Evolutionary conservation across 129 eudicot species (phyloP).

Genomic region (Apium graveolens): DNA sequence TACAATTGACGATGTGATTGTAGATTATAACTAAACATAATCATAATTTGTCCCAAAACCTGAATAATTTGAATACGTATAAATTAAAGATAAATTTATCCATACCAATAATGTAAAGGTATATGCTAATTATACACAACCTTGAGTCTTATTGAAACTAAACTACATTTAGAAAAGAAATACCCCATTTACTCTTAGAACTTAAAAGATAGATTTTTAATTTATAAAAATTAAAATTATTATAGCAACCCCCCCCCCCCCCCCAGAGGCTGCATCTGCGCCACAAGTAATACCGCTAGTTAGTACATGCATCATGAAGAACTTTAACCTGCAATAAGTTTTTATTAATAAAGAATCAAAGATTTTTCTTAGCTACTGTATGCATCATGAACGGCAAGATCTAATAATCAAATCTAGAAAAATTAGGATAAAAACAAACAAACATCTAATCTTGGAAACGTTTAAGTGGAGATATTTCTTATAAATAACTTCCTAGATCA

Average conservation of each 20-base stretch:
- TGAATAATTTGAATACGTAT: too few species aligned
- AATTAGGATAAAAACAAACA: not conserved
- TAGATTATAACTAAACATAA: too few species aligned
- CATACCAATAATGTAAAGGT: too few species aligned
- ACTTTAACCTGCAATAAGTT: not conserved
- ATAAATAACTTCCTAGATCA: not conserved
- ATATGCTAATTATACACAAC: not conserved
- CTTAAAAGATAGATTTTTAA: too few species aligned
- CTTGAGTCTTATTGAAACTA: too few species aligned
- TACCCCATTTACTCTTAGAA: not conserved
- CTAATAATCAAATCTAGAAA: not conserved
- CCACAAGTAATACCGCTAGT: too few species aligned
- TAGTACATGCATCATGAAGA: not conserved
- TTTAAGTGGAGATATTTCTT: not conserved
- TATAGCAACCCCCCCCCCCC: too few species aligned
- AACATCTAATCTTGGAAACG: not conserved
- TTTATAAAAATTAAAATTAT: too few species aligned
- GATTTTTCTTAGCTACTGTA: not conserved
- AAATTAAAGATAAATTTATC: too few species aligned
- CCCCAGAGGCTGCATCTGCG: not conserved
- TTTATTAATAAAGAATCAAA: not conserved
- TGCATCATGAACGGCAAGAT: not conserved
- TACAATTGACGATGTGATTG: not conserved
- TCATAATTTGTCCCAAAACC: not conserved
- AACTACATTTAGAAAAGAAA: too few species aligned